Conservation (phyloP, 2,329 filamentous ascomycete genomes). For the Aspergillus sclerotialis region DNA sequence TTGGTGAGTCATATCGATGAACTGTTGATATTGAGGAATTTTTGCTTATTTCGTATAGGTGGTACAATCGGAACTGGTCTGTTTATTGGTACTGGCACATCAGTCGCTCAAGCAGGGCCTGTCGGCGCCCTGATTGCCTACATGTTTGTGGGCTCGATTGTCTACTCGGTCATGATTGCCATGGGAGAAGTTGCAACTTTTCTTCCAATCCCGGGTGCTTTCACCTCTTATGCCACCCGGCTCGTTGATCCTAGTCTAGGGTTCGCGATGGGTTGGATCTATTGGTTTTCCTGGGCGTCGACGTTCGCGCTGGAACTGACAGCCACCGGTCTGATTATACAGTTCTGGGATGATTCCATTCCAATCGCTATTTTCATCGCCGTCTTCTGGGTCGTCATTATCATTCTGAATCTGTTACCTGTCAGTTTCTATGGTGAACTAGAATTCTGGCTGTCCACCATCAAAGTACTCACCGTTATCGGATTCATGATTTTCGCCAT, state of each 20-base stretch:
- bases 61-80: constrained; percentile 67
- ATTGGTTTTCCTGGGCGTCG: constrained; percentile 72
- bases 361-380: constrained; percentile 66
- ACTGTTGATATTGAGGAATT: too few species aligned
- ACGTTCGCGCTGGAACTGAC: constrained; percentile 68
- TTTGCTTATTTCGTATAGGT: constrained; percentile 29
- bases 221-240: constrained; percentile 67
- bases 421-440: constrained; percentile 68
- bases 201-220: constrained; percentile 69
- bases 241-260: constrained; percentile 67
- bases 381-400: constrained; percentile 66
- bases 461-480: constrained; percentile 69
- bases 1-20: constrained; percentile 78
- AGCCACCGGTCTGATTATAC: constrained; percentile 65
- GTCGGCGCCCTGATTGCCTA: constrained; percentile 62
- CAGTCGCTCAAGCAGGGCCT: constrained; percentile 58
- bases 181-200: constrained; percentile 67
- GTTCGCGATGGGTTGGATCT: constrained; percentile 76
- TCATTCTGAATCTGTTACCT: constrained; percentile 62
- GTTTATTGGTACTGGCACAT: constrained; percentile 61
- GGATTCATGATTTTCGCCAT: constrained; percentile 73
- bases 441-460: constrained; percentile 69
- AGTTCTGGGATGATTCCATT: constrained; percentile 61
- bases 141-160: constrained; percentile 61
- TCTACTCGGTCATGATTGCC: constrained; percentile 67